Conservation (phyloP, 129 eudicot genomes). For the Tagetes patula region DNA sequence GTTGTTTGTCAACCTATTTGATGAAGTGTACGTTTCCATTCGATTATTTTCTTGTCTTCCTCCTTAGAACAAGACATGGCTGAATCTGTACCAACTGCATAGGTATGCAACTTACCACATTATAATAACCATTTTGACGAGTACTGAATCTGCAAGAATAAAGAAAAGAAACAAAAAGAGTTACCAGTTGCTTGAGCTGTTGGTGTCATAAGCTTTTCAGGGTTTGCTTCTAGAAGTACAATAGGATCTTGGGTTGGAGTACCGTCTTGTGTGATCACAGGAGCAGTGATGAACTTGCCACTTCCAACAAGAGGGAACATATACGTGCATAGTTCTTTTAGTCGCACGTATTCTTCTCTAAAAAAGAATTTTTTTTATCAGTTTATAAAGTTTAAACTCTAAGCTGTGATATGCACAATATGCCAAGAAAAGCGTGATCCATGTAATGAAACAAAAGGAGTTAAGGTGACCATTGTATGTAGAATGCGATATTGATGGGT, state of each 20-base stretch:
- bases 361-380: constrained; percentile 6
- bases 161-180: neutral
- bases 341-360: constrained; percentile 62
- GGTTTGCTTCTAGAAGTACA: constrained; percentile 59
- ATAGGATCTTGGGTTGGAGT: constrained; percentile 72
- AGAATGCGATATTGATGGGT: too few species aligned
- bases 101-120: constrained; percentile 23
- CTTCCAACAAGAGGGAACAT: constrained; percentile 91
- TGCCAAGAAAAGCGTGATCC: neutral
- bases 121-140: constrained; percentile 5
- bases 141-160: neutral
- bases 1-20: constrained; percentile 71
- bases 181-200: constrained; percentile 40
- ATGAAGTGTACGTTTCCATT: constrained; percentile 87
- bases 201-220: constrained; percentile 33
- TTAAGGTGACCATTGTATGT: neutral
- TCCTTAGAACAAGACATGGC: constrained; percentile 27
- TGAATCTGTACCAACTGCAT: constrained; percentile 37
- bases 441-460: neutral
- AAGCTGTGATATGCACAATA: neutral
- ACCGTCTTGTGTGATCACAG: constrained; percentile 71
- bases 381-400: constrained; percentile 1
- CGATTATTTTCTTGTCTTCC: constrained; percentile 65
- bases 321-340: constrained; percentile 66
- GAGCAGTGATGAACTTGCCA: constrained; percentile 83